These are phyloP conservation scores for Cryphonectria radicalis DNA, from an alignment of 2,329 filamentous ascomycete genomes.

Conservation along the genomic window DNA sequence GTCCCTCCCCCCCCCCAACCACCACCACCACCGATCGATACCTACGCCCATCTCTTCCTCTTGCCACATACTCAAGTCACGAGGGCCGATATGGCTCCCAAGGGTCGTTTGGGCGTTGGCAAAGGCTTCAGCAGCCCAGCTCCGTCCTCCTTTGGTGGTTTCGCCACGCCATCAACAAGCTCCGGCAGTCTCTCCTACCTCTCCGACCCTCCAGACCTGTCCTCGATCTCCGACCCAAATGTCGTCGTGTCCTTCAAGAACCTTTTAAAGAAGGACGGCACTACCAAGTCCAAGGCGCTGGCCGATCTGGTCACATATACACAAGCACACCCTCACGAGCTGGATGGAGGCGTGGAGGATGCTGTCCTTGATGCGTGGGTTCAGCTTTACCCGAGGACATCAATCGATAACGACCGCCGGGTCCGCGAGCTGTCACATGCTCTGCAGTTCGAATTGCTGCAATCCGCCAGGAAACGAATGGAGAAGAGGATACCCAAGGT, in stretches of 20 bases:
- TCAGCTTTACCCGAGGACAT: slow-evolving; percentile 83
- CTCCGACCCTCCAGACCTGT: slow-evolving; percentile 81
- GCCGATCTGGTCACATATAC: slow-evolving; percentile 75
- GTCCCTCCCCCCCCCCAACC: background rate
- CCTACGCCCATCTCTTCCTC: background rate
- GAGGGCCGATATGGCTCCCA: slow-evolving; percentile 16
- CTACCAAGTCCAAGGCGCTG: slow-evolving; percentile 86
- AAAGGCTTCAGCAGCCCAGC: slow-evolving; percentile 30
- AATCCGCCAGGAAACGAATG: slow-evolving; percentile 77
- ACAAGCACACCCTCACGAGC: slow-evolving; percentile 40
- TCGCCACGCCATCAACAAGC: slow-evolving; percentile 45
- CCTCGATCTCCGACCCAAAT: slow-evolving; percentile 76
- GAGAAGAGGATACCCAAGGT: slow-evolving; percentile 77
- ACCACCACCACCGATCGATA: background rate
- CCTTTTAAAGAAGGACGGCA: slow-evolving; percentile 87
- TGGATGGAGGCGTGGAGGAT: slow-evolving; percentile 72
- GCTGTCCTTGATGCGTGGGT: slow-evolving; percentile 87
- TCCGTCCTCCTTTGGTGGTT: slow-evolving; percentile 45
- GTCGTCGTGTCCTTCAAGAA: slow-evolving; percentile 92
- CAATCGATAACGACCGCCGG: slow-evolving; percentile 85
- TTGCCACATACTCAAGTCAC: background rate
- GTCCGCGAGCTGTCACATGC: slow-evolving; percentile 86
- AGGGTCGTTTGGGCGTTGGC: slow-evolving; percentile 24
- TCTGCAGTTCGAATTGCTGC: slow-evolving; percentile 67
- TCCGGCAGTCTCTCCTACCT: slow-evolving; percentile 76